Evolutionary conservation across 257 asterid species (phyloP).

Genomic region (Marsdenia floribunda): DNA sequence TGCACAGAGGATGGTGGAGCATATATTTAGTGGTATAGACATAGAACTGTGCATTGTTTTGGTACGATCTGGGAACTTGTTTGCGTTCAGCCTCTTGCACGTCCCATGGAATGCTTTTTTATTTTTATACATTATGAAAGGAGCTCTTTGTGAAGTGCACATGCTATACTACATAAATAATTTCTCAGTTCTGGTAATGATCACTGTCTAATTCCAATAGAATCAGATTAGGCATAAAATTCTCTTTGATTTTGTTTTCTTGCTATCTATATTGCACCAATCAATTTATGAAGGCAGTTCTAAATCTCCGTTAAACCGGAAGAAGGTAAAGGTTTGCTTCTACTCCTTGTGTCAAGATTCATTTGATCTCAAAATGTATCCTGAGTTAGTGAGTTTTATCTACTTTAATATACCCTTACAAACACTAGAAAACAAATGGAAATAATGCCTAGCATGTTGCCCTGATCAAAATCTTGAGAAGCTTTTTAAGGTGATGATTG

Average conservation of each 20-base stretch:
- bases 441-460: slow-evolving; percentile 4
- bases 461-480: background rate
- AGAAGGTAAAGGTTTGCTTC: background rate
- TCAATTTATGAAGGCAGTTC: background rate
- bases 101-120: slow-evolving; percentile 88
- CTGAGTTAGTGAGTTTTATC: background rate
- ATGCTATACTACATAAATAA: background rate
- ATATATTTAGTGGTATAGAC: slow-evolving; percentile 51
- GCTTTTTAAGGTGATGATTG: slow-evolving; percentile 7
- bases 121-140: slow-evolving; percentile 67
- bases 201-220: background rate
- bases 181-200: slow-evolving; percentile 1
- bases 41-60: slow-evolving; percentile 67
- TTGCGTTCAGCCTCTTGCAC: slow-evolving; percentile 65
- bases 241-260: background rate
- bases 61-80: slow-evolving; percentile 59
- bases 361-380: no score
- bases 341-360: background rate
- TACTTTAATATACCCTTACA: background rate
- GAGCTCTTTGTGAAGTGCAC: slow-evolving; percentile 5
- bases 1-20: slow-evolving; percentile 51
- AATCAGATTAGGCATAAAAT: background rate
- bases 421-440: background rate
- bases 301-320: background rate
- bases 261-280: background rate